Conservation (phyloP, 2,329 filamentous ascomycete species). For the Ascochyta lentis region DNA sequence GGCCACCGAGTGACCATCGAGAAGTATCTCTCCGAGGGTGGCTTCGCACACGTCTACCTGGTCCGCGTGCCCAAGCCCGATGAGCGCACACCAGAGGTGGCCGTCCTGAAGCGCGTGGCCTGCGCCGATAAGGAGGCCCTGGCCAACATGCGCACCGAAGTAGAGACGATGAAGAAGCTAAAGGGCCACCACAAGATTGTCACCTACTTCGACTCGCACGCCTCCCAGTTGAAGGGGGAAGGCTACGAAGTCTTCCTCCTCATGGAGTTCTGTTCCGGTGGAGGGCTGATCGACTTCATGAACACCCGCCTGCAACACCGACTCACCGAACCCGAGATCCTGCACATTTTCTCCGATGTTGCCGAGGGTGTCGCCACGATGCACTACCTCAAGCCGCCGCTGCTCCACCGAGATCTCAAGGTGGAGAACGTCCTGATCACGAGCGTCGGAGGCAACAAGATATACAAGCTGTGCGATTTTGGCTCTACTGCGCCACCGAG, state of each 20-base stretch:
- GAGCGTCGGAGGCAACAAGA: constrained; percentile 66
- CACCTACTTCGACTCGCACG: constrained; percentile 97
- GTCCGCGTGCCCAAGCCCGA: constrained; percentile 79
- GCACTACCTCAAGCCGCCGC: constrained; percentile 95
- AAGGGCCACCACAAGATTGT: constrained; percentile 97
- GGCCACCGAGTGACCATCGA: constrained; percentile 92
- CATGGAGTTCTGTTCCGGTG: constrained; percentile 97
- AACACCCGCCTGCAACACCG: constrained; percentile 96
- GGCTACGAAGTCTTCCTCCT: constrained; percentile 98
- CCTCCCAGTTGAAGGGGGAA: constrained; percentile 87
- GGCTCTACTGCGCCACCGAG: constrained; percentile 86
- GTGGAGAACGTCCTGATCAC: constrained; percentile 97
- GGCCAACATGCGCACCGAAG: constrained; percentile 95
- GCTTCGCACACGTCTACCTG: constrained; percentile 97
- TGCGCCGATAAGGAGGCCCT: constrained; percentile 95
- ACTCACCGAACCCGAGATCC: constrained; percentile 94
- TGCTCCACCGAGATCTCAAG: constrained; percentile 94
- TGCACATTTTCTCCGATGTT: constrained; percentile 96
- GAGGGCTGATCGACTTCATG: constrained; percentile 98
- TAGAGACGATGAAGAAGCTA: constrained; percentile 99
- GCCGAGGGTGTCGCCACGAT: constrained; percentile 97
- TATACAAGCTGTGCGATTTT: constrained; percentile 98
- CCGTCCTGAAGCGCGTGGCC: constrained; percentile 92
- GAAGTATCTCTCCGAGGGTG: constrained; percentile 96
- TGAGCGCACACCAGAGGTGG: constrained; percentile 77